Conservation (phyloP, 768 basidiomycete species). For the Podaxis sp. region DNA sequence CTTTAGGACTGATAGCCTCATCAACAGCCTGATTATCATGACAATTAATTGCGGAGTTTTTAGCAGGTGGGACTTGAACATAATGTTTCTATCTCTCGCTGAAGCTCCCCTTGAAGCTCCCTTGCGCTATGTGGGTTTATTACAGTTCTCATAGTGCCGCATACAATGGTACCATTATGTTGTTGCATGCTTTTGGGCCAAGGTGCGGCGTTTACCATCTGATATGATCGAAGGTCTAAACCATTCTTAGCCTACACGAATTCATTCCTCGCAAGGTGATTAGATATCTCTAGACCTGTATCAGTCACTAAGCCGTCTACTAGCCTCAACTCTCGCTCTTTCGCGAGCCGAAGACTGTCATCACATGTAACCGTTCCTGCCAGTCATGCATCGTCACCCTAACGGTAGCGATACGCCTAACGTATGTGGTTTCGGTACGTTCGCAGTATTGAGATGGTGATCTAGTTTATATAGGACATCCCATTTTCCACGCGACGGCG, state of each 20-base stretch:
- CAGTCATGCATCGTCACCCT: not conserved
- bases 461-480: not conserved
- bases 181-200: constrained; percentile 18
- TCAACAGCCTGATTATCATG: constrained; percentile 11
- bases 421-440: not conserved
- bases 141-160: constrained; percentile 8
- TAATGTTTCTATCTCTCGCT: not conserved
- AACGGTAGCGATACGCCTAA: not conserved
- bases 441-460: not conserved
- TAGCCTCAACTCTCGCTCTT: constrained; percentile 13
- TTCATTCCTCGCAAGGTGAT: constrained; percentile 16
- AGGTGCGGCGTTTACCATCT: constrained; percentile 8
- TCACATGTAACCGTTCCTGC: not conserved
- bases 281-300: not conserved
- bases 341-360: not conserved
- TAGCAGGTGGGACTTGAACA: constrained; percentile 12
- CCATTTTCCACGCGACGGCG: not conserved
- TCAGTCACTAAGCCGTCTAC: not conserved
- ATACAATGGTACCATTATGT: constrained; percentile 2
- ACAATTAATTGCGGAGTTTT: constrained; percentile 18
- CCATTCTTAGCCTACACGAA: constrained; percentile 17
- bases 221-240: not conserved
- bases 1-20: not conserved
- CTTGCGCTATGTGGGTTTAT: constrained; percentile 16
- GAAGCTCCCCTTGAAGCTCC: constrained; percentile 5